Conservation (phyloP, 2,329 filamentous ascomycete species). For the Truncatella angustata region DNA sequence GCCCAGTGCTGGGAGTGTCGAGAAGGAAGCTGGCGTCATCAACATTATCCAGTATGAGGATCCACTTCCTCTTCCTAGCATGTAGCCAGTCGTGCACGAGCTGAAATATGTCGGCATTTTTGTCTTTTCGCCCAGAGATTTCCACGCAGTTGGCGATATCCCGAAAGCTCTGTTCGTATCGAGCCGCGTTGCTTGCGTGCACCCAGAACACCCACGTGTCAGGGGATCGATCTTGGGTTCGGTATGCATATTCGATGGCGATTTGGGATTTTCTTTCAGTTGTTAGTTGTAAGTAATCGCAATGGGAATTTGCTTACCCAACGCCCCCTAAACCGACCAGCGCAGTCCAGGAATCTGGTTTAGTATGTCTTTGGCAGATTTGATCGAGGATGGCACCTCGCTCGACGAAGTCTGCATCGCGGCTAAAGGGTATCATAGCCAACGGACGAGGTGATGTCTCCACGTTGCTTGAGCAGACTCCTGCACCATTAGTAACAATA, state of each 20-base stretch:
- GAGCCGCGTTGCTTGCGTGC: conserved; percentile 20
- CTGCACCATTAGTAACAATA: no score
- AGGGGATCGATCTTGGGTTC: background rate
- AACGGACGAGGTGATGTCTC: no score
- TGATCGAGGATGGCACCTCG: conserved; percentile 10
- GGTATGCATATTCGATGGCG: conserved; percentile 13
- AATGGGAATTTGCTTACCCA: background rate
- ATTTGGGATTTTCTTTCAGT: conserved; percentile 14
- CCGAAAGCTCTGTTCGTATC: conserved; percentile 30
- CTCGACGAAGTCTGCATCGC: conserved; percentile 7
- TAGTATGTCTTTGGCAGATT: conserved; percentile 6
- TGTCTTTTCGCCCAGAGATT: conserved; percentile 22
- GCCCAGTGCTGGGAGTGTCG: conserved; percentile 7
- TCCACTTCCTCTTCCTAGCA: conserved; percentile 29
- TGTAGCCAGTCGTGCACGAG: conserved; percentile 31
- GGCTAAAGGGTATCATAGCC: conserved; percentile 3
- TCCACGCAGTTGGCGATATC: conserved; percentile 29
- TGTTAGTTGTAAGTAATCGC: background rate
- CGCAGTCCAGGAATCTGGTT: conserved; percentile 12
- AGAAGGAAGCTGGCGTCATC: conserved; percentile 30
- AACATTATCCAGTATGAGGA: conserved; percentile 36
- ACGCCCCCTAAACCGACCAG: conserved; percentile 17
- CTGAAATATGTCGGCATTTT: background rate
- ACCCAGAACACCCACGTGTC: background rate
- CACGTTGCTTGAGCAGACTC: no score